Evolutionary conservation across 805 yeast species (phyloP).

Genomic region (Ogataea methanolica): DNA sequence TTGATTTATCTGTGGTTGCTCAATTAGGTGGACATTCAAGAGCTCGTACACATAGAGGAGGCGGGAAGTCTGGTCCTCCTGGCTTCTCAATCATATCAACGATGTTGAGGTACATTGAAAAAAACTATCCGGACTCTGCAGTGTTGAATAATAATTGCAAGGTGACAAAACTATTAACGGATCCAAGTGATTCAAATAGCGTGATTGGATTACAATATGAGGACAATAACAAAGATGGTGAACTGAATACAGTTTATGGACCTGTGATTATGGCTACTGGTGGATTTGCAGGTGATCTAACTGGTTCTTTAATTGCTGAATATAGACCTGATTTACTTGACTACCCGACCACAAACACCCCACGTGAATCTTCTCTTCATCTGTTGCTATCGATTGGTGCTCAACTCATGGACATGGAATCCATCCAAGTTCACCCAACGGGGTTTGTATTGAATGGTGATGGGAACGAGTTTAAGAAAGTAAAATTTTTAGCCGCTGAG

Average conservation of each 20-base stretch:
- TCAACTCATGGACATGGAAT: constrained; percentile 55
- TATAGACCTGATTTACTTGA: constrained; percentile 54
- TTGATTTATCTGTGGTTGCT: constrained; percentile 65
- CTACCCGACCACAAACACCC: constrained; percentile 58
- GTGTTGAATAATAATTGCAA: constrained; percentile 29
- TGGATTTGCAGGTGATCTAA: constrained; percentile 63
- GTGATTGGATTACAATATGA: constrained; percentile 29
- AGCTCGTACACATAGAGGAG: constrained; percentile 79
- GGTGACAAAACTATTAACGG: constrained; percentile 36
- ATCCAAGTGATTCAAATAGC: constrained; percentile 1
- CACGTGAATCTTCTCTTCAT: constrained; percentile 59
- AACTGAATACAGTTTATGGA: constrained; percentile 34
- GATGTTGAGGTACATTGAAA: constrained; percentile 46
- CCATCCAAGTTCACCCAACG: constrained; percentile 66
- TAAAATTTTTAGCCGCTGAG: constrained; percentile 58
- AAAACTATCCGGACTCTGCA: constrained; percentile 36
- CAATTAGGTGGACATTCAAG: constrained; percentile 79
- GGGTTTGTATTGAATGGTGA: constrained; percentile 51
- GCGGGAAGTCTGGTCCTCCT: constrained; percentile 52
- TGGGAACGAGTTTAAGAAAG: constrained; percentile 19
- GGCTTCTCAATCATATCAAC: constrained; percentile 62
- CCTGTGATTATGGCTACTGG: constrained; percentile 64
- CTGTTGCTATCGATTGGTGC: constrained; percentile 49
- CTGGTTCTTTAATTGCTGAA: constrained; percentile 39
- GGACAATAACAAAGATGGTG: constrained; percentile 22